Conservation (phyloP, 2,329 filamentous ascomycete species). For the Escovopsis sp. region DNA sequence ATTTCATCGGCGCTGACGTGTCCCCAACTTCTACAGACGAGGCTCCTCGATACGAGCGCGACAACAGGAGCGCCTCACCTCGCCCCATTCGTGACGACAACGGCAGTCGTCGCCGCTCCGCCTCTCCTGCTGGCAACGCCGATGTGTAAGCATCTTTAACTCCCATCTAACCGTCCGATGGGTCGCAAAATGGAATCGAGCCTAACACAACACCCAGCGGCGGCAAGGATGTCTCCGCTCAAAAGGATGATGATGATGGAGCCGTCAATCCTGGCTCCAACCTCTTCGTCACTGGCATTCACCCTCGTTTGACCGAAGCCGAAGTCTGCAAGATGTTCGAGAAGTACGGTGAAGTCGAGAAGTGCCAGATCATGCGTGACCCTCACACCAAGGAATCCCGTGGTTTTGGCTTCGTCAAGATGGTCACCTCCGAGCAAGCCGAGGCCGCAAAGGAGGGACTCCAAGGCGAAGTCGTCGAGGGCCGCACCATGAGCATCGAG, state of each 20-base stretch:
- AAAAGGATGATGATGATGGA: conserved; percentile 54
- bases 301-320: conserved; percentile 76
- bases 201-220: conserved; percentile 17
- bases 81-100: conserved; percentile 46
- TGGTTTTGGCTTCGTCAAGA: conserved; percentile 98
- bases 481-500: conserved; percentile 92
- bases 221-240: conserved; percentile 38
- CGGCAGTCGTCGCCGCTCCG: conserved; percentile 44
- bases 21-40: conserved; percentile 33
- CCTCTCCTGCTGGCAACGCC: conserved; percentile 40
- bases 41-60: conserved; percentile 49
- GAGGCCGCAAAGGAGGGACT: conserved; percentile 94
- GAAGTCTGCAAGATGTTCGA: conserved; percentile 93
- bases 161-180: conserved; percentile 2
- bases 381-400: conserved; percentile 97
- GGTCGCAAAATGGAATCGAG: neutral
- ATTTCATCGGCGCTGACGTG: neutral
- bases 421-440: conserved; percentile 87
- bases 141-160: conserved; percentile 12
- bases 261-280: conserved; percentile 90
- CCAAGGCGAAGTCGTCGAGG: conserved; percentile 89
- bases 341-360: conserved; percentile 97
- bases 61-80: conserved; percentile 52
- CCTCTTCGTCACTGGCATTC: conserved; percentile 96
- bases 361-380: conserved; percentile 99